Conservation (phyloP, 257 asterid genomes). For the Scutellaria minor region DNA sequence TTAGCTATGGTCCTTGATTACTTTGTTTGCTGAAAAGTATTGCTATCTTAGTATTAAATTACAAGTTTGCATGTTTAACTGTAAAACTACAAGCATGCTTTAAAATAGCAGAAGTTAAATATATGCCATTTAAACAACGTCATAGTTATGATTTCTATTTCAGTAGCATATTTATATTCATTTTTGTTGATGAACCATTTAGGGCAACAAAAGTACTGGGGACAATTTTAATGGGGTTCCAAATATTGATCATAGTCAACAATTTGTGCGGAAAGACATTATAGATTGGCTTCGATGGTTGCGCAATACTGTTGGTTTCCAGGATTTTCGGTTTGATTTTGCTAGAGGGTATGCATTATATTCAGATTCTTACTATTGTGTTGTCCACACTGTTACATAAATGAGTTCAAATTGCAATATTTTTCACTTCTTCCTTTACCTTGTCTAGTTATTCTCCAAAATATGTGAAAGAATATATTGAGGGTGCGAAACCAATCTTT, state of each 20-base stretch:
- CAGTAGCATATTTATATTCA: conserved; percentile 24
- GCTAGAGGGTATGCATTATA: conserved; percentile 72
- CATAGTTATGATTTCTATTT: conserved; percentile 17
- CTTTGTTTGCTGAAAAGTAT: conserved; percentile 5
- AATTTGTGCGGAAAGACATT: conserved; percentile 84
- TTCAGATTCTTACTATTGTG: neutral
- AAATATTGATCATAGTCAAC: conserved; percentile 85
- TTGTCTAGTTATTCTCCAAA: conserved; percentile 72
- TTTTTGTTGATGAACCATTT: conserved; percentile 33
- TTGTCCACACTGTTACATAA: neutral
- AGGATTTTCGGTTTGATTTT: conserved; percentile 97
- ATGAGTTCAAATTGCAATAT: conserved; percentile 8
- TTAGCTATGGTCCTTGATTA: conserved; percentile 14
- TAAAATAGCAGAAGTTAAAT: conserved; percentile 4
- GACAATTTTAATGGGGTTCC: conserved; percentile 92
- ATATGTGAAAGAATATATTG: conserved; percentile 86
- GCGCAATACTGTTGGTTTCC: conserved; percentile 72
- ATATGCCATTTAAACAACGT: neutral
- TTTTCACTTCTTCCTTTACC: conserved; percentile 26
- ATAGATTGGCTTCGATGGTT: conserved; percentile 83
- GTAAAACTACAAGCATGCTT: neutral
- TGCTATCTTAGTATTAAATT: conserved; percentile 2
- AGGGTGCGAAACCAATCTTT: conserved; percentile 73
- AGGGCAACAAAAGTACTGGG: conserved; percentile 93
- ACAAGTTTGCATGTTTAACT: conserved; percentile 23